phyloP scores from a whole-genome alignment of 371 early-diverging fungal genomes.

The Mortierella sp. region DNA sequence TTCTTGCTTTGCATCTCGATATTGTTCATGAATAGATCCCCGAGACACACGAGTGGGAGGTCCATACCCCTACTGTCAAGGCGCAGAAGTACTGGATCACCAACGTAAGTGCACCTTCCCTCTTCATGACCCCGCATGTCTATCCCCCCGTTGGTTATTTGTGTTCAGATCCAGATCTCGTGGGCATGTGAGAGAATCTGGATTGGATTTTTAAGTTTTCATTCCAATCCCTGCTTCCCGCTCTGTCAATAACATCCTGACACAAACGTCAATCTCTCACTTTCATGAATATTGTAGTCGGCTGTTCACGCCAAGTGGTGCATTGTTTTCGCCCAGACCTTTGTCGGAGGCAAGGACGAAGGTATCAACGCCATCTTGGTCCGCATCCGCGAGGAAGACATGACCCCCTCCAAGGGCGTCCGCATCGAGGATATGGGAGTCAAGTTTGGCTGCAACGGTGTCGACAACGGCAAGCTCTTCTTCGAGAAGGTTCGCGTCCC shows the following conservation, averaged over 20 bases:
- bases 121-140: not conserved
- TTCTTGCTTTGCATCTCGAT: no score
- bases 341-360: conserved; percentile 73
- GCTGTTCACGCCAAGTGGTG: conserved; percentile 77
- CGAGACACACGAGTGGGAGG: conserved; percentile 74
- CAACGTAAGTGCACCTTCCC: conserved; percentile 45
- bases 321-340: conserved; percentile 80
- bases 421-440: conserved; percentile 79
- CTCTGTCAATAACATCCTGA: not conserved
- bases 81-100: conserved; percentile 85
- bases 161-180: conserved; percentile 11
- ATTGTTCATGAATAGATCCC: conserved; percentile 48
- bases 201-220: conserved; percentile 13
- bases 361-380: conserved; percentile 76
- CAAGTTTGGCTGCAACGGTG: conserved; percentile 74
- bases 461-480: conserved; percentile 72
- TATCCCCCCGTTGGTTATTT: not conserved
- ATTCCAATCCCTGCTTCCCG: not conserved
- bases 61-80: conserved; percentile 75
- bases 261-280: not conserved
- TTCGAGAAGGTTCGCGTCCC: conserved; percentile 71
- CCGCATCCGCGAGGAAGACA: conserved; percentile 77
- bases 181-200: conserved; percentile 11
- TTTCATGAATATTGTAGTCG: conserved; percentile 32
- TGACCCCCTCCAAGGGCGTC: conserved; percentile 68